These are phyloP conservation scores for Flaveria floridana DNA, from an alignment of 140 eudicot genomes.

Conservation along the genomic window DNA sequence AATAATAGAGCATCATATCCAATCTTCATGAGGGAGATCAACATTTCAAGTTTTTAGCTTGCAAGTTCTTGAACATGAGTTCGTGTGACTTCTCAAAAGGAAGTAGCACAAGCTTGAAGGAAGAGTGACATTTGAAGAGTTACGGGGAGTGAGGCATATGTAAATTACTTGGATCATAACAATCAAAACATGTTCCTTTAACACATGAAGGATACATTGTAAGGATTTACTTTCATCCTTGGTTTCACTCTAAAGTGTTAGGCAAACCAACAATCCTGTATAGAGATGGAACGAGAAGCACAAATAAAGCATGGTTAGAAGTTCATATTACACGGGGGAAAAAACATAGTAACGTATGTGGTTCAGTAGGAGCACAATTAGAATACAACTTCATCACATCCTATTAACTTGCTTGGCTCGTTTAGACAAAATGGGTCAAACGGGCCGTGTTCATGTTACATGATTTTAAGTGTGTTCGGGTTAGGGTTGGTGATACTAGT, in stretches of 20 bases:
- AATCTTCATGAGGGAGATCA: too few relatives aligned
- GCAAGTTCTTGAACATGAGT: too few relatives aligned
- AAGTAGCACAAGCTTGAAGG: background rate
- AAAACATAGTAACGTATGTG: background rate
- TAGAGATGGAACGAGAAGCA: background rate
- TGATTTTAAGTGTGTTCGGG: background rate
- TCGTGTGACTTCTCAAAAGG: background rate
- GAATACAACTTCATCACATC: background rate
- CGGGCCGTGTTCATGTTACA: background rate
- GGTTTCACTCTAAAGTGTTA: slow-evolving; percentile 1
- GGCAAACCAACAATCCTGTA: background rate
- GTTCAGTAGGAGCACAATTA: background rate
- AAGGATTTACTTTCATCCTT: background rate
- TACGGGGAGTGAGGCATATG: background rate
- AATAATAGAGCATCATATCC: too few relatives aligned
- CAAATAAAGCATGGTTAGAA: background rate
- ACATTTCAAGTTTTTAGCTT: too few relatives aligned
- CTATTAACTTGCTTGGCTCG: background rate
- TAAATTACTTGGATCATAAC: background rate
- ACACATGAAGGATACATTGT: background rate
- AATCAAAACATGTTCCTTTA: background rate
- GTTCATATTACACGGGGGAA: background rate
- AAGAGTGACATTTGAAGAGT: slow-evolving; percentile 1
- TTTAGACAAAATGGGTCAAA: background rate
- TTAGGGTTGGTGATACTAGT: background rate